These are phyloP conservation scores for Gelatoporia subvermispora DNA, from an alignment of 768 basidiomycete genomes.

Conservation along the genomic window DNA sequence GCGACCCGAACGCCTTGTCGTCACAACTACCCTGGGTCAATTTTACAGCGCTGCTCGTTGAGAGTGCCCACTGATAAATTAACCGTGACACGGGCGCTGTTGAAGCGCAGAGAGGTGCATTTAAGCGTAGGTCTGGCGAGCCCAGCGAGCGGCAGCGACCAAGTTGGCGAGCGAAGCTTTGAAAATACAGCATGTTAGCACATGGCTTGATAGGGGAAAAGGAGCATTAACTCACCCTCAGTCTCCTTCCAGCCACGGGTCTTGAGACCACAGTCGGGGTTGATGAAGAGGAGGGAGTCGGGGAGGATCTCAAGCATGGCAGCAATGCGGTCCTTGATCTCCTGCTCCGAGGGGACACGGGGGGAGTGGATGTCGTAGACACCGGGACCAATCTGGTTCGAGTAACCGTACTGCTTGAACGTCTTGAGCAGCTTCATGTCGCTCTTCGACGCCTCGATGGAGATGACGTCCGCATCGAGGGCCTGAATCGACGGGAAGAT, in stretches of 20 bases:
- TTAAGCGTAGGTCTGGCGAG: conserved; percentile 79
- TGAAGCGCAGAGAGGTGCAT: conserved; percentile 66
- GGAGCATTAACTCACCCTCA: conserved; percentile 45
- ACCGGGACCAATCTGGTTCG: conserved; percentile 96
- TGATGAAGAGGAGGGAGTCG: conserved; percentile 79
- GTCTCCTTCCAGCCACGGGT: conserved; percentile 99
- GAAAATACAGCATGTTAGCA: conserved; percentile 9
- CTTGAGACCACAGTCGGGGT: conserved; percentile 98
- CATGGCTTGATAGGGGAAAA: neutral
- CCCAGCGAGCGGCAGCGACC: conserved; percentile 90
- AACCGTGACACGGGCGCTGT: conserved; percentile 79
- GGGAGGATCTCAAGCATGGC: conserved; percentile 81
- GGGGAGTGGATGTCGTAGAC: conserved; percentile 99
- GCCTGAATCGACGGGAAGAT: conserved; percentile 97
- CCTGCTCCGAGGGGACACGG: conserved; percentile 88
- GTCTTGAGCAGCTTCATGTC: conserved; percentile 96
- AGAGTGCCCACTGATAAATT: conserved; percentile 41
- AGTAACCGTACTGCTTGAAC: conserved; percentile 94
- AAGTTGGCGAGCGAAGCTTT: conserved; percentile 77
- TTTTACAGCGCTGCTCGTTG: conserved; percentile 11
- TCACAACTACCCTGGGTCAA: conserved; percentile 54
- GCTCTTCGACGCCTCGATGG: conserved; percentile 96
- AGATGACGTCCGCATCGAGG: conserved; percentile 98
- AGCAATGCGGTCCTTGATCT: conserved; percentile 90
- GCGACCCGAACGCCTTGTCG: conserved; percentile 25